Evolutionary conservation across 2,329 filamentous ascomycete genomes (phyloP).

Genomic region (Didymella lethalis): DNA sequence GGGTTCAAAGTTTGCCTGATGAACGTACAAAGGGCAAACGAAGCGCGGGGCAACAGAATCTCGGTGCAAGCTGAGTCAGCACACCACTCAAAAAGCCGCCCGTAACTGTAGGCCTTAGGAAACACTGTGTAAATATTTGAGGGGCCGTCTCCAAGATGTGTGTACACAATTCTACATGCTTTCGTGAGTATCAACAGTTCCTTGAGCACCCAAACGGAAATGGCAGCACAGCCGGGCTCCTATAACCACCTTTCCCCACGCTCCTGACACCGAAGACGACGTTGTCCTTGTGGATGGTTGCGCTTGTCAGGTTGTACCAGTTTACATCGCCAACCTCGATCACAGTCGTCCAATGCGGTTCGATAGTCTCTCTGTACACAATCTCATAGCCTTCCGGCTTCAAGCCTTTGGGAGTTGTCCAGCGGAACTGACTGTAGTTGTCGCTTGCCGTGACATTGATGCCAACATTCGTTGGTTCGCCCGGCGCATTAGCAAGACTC

Average conservation of each 20-base stretch:
- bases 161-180: neutral
- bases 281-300: conserved; percentile 63
- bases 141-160: neutral
- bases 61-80: no score
- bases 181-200: conserved; percentile 17
- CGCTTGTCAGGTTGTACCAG: conserved; percentile 49
- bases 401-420: conserved; percentile 52
- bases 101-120: no score
- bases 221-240: conserved; percentile 56
- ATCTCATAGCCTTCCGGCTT: conserved; percentile 60
- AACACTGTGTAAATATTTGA: neutral
- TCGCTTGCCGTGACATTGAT: conserved; percentile 54
- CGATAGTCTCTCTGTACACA: conserved; percentile 60
- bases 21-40: no score
- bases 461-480: conserved; percentile 56
- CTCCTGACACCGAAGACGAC: conserved; percentile 62
- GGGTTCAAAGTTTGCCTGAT: no score
- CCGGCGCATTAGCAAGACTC: conserved; percentile 61
- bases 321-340: conserved; percentile 56
- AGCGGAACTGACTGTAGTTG: conserved; percentile 59
- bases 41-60: no score
- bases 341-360: conserved; percentile 58
- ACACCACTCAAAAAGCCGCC: no score
- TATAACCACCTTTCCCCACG: conserved; percentile 57
- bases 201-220: conserved; percentile 41